Evolutionary conservation across 495 filamentous ascomycete genomes (phyloP), one percentile per base, ranked within the genome.

Genomic region (Talaromyces trachyspermus): DNA sequence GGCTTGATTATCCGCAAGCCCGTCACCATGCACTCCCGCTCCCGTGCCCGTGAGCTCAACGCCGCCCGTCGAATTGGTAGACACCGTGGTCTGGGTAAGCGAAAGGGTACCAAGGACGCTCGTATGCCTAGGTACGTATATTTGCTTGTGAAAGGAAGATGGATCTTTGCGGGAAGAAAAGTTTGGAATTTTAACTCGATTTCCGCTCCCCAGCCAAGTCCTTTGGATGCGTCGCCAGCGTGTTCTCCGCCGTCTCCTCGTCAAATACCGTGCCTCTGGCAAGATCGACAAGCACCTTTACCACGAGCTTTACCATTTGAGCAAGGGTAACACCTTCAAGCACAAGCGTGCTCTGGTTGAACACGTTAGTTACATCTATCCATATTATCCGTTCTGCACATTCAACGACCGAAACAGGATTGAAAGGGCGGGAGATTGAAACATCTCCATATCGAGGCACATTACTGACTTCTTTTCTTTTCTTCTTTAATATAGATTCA

Each of bases 251-350:
- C 91, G 92, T 70, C 86, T 99, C 38, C 81, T 99, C 57, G 91
- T 95, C 78, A 95, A 96, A 77, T 99, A 99, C 80, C 92, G 92
- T 75, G 91, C 89, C 68, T 83, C 84, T 64, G 92, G 92, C 73
- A 99, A 99, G 86, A 99, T 99, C 73, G 92, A 99, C 79, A 99
- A 99, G 83, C 94, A 99, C 79, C 89, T 99, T 44, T 99, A 99
- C 82, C 92, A 99, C 80, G 88, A 95, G 78, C 89, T 99, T 54
- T 99, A 99, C 80, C 90, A 95, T 72, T 76, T 95, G 61, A 86
- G 84, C 84, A 99, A 99, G 89, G 92, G 92, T 95, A 99, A 99
- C 83, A 91, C 92, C 69, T 99, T 99, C 85, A 99, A 99, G 89
- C 92, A 99, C 85, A 99, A 95, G 88, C 85, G 92, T 65, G 92